phyloP scores from a whole-genome alignment of 495 filamentous ascomycete genomes.

The Cercophora scortea region DNA sequence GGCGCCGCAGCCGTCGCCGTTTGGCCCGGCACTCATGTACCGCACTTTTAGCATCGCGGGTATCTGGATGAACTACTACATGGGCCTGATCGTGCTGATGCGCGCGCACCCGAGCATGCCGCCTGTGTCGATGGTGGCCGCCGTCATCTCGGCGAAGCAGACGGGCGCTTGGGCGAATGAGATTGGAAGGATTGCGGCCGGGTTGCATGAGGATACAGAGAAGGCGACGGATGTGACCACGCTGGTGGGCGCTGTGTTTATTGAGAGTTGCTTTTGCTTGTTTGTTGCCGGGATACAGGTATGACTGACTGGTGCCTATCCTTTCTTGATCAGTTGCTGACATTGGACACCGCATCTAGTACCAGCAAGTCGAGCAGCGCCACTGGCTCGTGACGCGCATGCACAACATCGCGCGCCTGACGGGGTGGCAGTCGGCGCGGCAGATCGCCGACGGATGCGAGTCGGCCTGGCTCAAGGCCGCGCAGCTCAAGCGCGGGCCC shows the following conservation, averaged over 20 bases:
- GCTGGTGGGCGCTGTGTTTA: constrained; percentile 69
- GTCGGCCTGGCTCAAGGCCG: constrained; percentile 67
- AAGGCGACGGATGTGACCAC: constrained; percentile 60
- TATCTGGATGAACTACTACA: constrained; percentile 78
- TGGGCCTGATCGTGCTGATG: constrained; percentile 67
- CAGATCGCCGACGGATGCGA: constrained; percentile 80
- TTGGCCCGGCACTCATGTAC: constrained; percentile 76
- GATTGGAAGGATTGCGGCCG: constrained; percentile 75
- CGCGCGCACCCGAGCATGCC: constrained; percentile 85
- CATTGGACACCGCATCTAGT: constrained; percentile 50
- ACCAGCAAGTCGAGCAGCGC: constrained; percentile 61
- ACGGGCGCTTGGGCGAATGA: constrained; percentile 64
- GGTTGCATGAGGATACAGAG: constrained; percentile 59
- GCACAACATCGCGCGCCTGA: constrained; percentile 66
- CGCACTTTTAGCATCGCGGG: constrained; percentile 78
- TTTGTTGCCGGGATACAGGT: constrained; percentile 78
- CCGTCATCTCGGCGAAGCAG: constrained; percentile 58
- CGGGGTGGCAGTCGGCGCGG: constrained; percentile 77
- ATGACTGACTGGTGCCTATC: constrained; percentile 4
- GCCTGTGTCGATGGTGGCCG: constrained; percentile 79
- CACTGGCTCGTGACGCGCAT: constrained; percentile 68
- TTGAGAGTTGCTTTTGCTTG: constrained; percentile 68
- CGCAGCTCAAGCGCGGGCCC: constrained; percentile 64
- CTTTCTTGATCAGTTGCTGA: background rate
- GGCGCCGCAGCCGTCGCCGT: constrained; percentile 52